Base-by-base conservation (phyloP, 1,284 basidiomycete genomes). In the Rhodotorula sp. region DNA sequence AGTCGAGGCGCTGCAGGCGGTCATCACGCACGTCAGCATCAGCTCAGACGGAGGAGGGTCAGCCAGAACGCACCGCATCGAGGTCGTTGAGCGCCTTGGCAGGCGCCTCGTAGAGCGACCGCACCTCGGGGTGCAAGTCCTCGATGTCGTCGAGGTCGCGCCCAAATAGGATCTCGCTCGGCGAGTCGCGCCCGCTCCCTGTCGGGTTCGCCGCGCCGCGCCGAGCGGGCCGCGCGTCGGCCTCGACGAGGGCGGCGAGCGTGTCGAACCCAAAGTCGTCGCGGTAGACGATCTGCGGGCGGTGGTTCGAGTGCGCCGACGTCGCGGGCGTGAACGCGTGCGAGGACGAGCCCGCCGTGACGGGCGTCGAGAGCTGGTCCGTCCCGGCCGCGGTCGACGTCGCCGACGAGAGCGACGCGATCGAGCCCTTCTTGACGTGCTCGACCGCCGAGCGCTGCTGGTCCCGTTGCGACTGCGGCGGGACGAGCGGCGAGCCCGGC, bases 231-330 rank as follows among this genome's bases (percentile, higher is more conserved):
- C 12, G 3, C 54, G 62, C 45, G 27, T 45, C 55, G 7, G 34
- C 80, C 48, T 88, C 88, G 69, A 95, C 92, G 61, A 94, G 85
- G 16, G 90, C 88, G 84, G 93, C 86, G 89, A 95, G 91, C 66
- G 88, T 85, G 19, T 87, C 84, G 53, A 93, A 83, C 2, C 92
- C 93, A 81, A 93, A 94, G 80, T 94, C 91, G 78, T 92, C 89
- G 73, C 86, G 87, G 41, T 90, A 88, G 56, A 91, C 81, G 44
- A 88, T 81, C 14, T 54, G 54, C 10, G 54, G 86, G 34, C 83
- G 25, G 62, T 80, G 84, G 67, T 83, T 83, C 41, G 67, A 73
- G 7, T 72, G 70, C 2, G 79, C 67, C 23, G 77, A 77, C 14
- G 68, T 73, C 64, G 78, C 76, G 10, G 67, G 67, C 49, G 75